Conservation (phyloP, 169 alveolate genomes). For the Perkinsus olseni region DNA sequence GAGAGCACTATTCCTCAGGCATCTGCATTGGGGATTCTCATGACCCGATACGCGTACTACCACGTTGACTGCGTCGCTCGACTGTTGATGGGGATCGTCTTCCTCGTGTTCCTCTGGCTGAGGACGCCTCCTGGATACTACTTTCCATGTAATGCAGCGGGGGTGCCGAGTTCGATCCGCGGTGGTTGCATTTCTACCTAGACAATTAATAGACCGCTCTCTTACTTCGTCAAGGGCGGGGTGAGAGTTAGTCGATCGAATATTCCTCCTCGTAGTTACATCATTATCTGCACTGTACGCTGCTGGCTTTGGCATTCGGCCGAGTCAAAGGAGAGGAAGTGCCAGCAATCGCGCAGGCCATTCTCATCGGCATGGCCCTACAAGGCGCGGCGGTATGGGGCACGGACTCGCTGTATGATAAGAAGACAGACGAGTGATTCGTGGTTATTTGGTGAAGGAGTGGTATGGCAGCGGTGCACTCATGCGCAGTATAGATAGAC, state of each 20-base stretch:
- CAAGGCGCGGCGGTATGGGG: not conserved
- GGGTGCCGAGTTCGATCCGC: not conserved
- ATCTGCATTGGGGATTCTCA: not conserved
- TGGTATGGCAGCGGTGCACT: not conserved
- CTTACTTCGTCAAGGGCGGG: too few species aligned
- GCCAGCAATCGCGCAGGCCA: not conserved
- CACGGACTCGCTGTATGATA: not conserved
- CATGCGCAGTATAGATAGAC: not conserved
- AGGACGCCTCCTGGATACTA: not conserved
- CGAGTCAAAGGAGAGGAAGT: not conserved
- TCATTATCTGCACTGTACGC: not conserved
- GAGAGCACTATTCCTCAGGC: not conserved
- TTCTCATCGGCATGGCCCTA: not conserved
- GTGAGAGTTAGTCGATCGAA: too few species aligned
- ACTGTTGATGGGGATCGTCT: not conserved
- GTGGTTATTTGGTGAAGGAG: not conserved
- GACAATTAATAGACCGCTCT: too few species aligned
- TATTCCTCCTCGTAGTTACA: not conserved
- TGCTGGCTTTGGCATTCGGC: not conserved
- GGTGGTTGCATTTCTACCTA: too few species aligned
- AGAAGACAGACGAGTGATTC: not conserved
- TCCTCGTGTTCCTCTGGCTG: not conserved
- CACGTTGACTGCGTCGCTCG: not conserved
- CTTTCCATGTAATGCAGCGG: not conserved
- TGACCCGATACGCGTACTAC: not conserved